These are phyloP conservation scores for Fusarium sambucinum DNA, from an alignment of 2,329 filamentous ascomycete genomes.

Conservation along the genomic window DNA sequence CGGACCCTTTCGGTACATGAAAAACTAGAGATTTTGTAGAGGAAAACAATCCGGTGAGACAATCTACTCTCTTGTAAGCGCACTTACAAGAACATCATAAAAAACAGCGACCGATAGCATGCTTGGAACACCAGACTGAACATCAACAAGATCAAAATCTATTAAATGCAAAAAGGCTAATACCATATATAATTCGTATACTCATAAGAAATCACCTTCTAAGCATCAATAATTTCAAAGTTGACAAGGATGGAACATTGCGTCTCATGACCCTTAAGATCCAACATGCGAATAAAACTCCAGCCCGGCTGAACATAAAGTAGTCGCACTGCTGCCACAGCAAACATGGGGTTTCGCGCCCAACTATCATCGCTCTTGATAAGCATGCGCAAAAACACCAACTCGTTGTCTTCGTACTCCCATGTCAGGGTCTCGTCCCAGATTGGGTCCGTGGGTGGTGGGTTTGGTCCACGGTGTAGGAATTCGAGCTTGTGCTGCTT, in stretches of 20 bases:
- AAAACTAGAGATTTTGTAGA: not conserved
- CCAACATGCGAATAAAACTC: conserved; percentile 74
- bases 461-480: conserved; percentile 69
- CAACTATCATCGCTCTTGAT: conserved; percentile 76
- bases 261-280: conserved; percentile 73
- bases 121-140: not conserved
- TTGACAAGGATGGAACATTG: conserved; percentile 71
- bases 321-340: conserved; percentile 70
- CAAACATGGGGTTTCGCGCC: conserved; percentile 71
- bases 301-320: conserved; percentile 68
- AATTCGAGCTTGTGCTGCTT: conserved; percentile 69
- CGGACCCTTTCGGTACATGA: conserved; percentile 19
- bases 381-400: conserved; percentile 72
- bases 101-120: not conserved
- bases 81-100: not conserved
- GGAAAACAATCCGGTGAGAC: not conserved
- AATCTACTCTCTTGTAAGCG: too few species aligned
- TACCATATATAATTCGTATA: conserved; percentile 12
- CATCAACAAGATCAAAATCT: not conserved
- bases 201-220: conserved; percentile 6
- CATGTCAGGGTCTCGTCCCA: conserved; percentile 76
- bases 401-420: conserved; percentile 75
- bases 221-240: conserved; percentile 66
- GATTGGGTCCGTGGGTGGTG: conserved; percentile 69
- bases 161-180: not conserved